Conservation (phyloP, 768 basidiomycete species). For the Sarcodon aspratus region DNA sequence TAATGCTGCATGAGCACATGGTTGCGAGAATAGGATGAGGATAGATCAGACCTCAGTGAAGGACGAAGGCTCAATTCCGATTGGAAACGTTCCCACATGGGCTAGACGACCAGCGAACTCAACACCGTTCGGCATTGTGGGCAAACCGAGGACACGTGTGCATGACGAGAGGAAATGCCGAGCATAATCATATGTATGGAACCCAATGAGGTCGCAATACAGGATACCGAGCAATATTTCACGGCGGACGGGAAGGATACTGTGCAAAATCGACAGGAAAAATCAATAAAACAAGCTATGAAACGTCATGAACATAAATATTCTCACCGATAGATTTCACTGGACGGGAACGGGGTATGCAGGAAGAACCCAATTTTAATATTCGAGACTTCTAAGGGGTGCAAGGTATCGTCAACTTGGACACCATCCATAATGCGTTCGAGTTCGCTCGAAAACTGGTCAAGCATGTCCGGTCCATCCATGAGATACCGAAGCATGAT, state of each 20-base stretch:
- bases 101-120: conserved; percentile 92
- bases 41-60: conserved; percentile 61
- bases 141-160: conserved; percentile 88
- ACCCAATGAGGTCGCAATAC: conserved; percentile 95
- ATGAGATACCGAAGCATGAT: conserved; percentile 88
- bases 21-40: neutral
- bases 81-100: conserved; percentile 97
- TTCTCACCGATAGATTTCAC: conserved; percentile 88
- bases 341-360: conserved; percentile 96
- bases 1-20: neutral
- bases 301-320: neutral
- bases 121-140: conserved; percentile 97
- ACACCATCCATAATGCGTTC: conserved; percentile 65
- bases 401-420: conserved; percentile 32
- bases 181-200: conserved; percentile 99
- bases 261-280: conserved; percentile 17
- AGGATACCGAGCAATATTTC: conserved; percentile 96
- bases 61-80: conserved; percentile 91
- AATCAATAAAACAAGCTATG: neutral
- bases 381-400: conserved; percentile 33
- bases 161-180: conserved; percentile 98
- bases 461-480: conserved; percentile 49
- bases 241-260: conserved; percentile 91
- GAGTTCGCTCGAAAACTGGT: conserved; percentile 53
- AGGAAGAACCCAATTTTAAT: conserved; percentile 98